A percentile compares a stretch with the other conserved stretches of the same genome.
Evolutionary conservation across 306 rosid species (phyloP).

Genomic region (Datisca glomerata): DNA sequence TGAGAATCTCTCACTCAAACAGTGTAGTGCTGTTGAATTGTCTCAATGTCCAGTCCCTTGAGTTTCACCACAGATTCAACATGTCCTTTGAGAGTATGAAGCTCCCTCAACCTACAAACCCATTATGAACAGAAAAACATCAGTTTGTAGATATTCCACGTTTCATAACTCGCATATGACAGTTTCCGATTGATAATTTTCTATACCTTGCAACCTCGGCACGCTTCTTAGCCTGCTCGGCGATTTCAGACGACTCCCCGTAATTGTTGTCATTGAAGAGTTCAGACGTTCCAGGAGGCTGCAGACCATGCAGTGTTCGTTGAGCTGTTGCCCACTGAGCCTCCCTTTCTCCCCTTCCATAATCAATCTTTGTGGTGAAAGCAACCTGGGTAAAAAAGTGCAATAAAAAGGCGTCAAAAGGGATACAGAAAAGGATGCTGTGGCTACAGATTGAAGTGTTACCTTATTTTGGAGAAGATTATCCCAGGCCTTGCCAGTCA

Average conservation of each 20-base stretch:
- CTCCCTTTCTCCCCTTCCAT: conserved; percentile 75
- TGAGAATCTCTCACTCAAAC: no score
- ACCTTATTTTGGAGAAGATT: conserved; percentile 55
- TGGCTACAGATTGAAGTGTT: neutral
- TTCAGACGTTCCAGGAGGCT: conserved; percentile 42
- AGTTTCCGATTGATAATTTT: neutral
- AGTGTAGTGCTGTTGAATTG: no score
- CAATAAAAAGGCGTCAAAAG: neutral
- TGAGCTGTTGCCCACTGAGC: conserved; percentile 94
- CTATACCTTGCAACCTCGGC: conserved; percentile 77
- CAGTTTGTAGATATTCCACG: neutral
- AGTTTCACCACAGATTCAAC: no score
- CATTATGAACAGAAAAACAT: neutral
- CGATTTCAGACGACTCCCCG: conserved; percentile 63
- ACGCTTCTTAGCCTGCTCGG: conserved; percentile 71
- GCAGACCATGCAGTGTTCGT: conserved; percentile 73
- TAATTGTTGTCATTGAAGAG: conserved; percentile 37
- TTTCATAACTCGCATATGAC: neutral
- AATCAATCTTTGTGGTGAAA: conserved; percentile 71
- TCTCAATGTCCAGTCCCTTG: no score
- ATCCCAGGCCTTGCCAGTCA: conserved; percentile 86
- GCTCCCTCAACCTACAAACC: no score
- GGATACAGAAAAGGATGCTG: neutral
- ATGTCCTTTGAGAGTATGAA: no score
- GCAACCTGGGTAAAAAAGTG: conserved; percentile 31